phyloP scores from a whole-genome alignment of 23 red algal species.

The Gracilaria caudata region DNA sequence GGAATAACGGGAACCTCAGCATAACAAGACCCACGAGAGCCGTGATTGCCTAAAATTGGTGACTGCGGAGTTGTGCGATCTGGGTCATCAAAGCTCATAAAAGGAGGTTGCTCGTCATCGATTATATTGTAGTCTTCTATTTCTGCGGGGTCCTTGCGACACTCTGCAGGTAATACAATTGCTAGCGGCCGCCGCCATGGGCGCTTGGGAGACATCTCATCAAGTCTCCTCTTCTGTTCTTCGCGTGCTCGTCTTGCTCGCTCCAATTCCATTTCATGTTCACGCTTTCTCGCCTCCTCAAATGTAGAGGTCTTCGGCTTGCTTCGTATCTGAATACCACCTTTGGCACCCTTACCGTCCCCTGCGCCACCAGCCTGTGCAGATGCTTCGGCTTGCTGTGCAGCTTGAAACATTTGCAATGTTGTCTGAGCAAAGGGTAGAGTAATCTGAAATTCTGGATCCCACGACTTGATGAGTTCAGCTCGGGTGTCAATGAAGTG shows the following conservation, averaged over 20 bases:
- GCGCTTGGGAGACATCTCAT: constrained; percentile 28
- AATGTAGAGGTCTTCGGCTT: constrained; percentile 16
- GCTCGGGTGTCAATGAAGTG: constrained; percentile 55
- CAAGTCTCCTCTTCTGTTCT: constrained; percentile 32
- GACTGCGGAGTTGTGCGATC: constrained; percentile 32
- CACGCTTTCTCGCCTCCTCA: constrained; percentile 64
- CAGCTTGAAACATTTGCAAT: constrained; percentile 35
- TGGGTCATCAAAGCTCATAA: constrained; percentile 13
- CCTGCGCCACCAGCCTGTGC: neutral
- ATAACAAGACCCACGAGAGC: constrained; percentile 13
- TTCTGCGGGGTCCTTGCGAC: constrained; percentile 48
- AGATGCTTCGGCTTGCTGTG: neutral
- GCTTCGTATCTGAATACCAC: constrained; percentile 19
- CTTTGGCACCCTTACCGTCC: constrained; percentile 6
- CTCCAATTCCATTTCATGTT: constrained; percentile 76
- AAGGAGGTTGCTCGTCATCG: constrained; percentile 28
- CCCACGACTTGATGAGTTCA: constrained; percentile 56
- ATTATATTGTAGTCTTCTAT: constrained; percentile 49
- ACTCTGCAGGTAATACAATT: constrained; percentile 63
- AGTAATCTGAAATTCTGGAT: constrained; percentile 73
- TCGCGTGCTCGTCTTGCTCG: constrained; percentile 44
- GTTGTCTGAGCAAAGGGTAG: constrained; percentile 48
- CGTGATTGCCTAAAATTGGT: constrained; percentile 1
- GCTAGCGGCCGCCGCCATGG: constrained; percentile 36
- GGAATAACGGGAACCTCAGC: constrained; percentile 35